These are phyloP conservation scores for Verbascum thapsus DNA, from an alignment of 257 asterid genomes.

Conservation along the genomic window DNA sequence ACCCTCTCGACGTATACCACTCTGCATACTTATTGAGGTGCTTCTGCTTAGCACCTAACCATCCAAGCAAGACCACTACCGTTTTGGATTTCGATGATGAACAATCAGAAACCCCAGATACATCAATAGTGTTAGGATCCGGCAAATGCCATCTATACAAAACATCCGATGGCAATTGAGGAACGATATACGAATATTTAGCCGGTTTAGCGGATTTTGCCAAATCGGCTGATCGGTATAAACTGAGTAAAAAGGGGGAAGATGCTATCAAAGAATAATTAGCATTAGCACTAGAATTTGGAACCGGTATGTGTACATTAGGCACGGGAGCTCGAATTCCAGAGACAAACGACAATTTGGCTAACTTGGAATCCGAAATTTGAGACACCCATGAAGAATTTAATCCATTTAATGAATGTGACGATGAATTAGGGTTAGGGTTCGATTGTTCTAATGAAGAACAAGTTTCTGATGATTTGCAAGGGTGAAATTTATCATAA, in stretches of 20 bases:
- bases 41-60: slow-evolving; percentile 95
- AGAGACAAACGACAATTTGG: slow-evolving; percentile 51
- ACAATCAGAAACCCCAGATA: slow-evolving; percentile 45
- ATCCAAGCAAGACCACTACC: slow-evolving; percentile 89
- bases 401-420: slow-evolving; percentile 31
- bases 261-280: slow-evolving; percentile 44
- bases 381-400: slow-evolving; percentile 67
- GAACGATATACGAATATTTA: slow-evolving; percentile 31
- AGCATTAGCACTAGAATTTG: slow-evolving; percentile 27
- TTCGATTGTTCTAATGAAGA: slow-evolving; percentile 48
- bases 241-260: slow-evolving; percentile 47
- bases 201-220: slow-evolving; percentile 61
- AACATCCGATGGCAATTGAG: slow-evolving; percentile 56
- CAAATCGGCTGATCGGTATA: slow-evolving; percentile 60
- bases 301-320: slow-evolving; percentile 37
- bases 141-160: slow-evolving; percentile 93
- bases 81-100: slow-evolving; percentile 66
- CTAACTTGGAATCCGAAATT: slow-evolving; percentile 60
- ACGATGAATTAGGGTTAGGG: slow-evolving; percentile 36
- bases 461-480: slow-evolving; percentile 40
- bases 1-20: slow-evolving; percentile 89
- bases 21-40: slow-evolving; percentile 85
- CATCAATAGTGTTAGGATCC: slow-evolving; percentile 48
- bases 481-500: slow-evolving; percentile 57
- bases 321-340: slow-evolving; percentile 61